Evolutionary conservation across 139 green algal genomes (phyloP).

Genomic region (Choricystis sp.): DNA sequence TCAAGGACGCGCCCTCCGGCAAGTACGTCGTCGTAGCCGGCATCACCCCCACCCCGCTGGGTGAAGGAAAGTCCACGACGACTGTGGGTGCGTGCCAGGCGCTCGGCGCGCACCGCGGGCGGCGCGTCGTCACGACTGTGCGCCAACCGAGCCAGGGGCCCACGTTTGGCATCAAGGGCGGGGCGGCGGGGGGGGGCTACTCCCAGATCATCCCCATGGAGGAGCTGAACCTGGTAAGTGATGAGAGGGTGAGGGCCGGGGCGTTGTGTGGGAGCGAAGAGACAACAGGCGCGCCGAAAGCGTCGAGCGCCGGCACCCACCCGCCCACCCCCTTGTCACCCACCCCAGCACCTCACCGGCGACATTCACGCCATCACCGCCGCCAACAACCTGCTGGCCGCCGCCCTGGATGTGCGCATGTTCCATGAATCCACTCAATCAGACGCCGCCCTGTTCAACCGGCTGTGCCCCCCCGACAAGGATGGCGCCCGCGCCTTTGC

Average conservation of each 20-base stretch:
- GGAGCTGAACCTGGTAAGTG: constrained; percentile 46
- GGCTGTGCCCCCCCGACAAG: constrained; percentile 53
- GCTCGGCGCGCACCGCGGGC: constrained; percentile 70
- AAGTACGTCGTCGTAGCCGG: constrained; percentile 93
- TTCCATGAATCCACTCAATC: constrained; percentile 88
- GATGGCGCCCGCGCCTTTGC: constrained; percentile 66
- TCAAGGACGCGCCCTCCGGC: constrained; percentile 28
- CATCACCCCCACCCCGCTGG: constrained; percentile 91
- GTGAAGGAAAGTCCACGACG: constrained; percentile 91
- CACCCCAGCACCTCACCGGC: constrained; percentile 89
- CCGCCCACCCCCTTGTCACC: too few species aligned
- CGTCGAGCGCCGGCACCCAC: too few species aligned
- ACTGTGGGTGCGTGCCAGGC: constrained; percentile 95
- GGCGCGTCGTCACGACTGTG: constrained; percentile 79
- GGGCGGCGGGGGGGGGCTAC: constrained; percentile 92
- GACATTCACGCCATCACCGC: constrained; percentile 97
- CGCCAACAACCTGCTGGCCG: constrained; percentile 94
- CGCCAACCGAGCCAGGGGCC: constrained; percentile 90
- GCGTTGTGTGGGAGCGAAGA: too few species aligned
- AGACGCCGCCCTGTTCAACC: constrained; percentile 71
- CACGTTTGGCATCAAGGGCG: constrained; percentile 98
- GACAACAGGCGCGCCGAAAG: too few species aligned
- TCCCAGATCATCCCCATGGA: constrained; percentile 86
- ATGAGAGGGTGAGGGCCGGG: too few species aligned
- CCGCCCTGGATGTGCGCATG: constrained; percentile 86